phyloP scores from a whole-genome alignment of 2,329 filamentous ascomycete genomes.

The Microsporum ferrugineum region DNA sequence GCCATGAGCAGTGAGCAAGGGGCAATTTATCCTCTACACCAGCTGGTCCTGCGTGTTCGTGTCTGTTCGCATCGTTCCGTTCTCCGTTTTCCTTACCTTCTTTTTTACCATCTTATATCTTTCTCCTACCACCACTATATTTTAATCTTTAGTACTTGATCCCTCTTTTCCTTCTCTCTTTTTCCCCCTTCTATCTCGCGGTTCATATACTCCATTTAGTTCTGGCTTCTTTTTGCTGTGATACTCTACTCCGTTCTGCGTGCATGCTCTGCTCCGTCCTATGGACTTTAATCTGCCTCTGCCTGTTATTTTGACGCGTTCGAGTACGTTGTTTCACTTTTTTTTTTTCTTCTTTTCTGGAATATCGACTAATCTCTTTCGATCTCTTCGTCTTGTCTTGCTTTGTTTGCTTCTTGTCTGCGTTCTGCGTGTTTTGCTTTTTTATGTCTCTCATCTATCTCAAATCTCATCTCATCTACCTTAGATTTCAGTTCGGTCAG shows the following conservation, averaged over 20 bases:
- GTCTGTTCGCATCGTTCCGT: constrained; percentile 14
- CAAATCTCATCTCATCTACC: constrained; percentile 5
- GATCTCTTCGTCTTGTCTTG: not conserved
- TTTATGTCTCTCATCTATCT: constrained; percentile 3
- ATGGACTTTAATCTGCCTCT: not conserved
- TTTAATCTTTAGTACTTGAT: constrained; percentile 10
- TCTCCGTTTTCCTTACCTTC: constrained; percentile 16
- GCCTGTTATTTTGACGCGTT: not conserved
- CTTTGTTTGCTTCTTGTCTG: not conserved
- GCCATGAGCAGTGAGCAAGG: constrained; percentile 21
- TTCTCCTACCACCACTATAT: not conserved
- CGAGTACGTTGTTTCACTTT: not conserved
- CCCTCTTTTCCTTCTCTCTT: constrained; percentile 23
- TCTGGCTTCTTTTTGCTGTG: constrained; percentile 23
- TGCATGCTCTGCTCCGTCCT: constrained; percentile 15
- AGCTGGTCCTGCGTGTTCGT: constrained; percentile 38
- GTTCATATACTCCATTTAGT: constrained; percentile 8
- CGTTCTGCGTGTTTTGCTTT: not conserved
- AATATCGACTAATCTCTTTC: not conserved
- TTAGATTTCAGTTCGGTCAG: constrained; percentile 4
- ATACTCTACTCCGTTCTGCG: constrained; percentile 22
- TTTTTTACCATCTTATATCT: constrained; percentile 22
- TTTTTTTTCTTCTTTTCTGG: not conserved
- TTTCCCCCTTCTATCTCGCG: constrained; percentile 14
- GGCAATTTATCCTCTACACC: constrained; percentile 29